Evolutionary conservation across 257 asterid species (phyloP).

Genomic region (Nicotiana paniculata): DNA sequence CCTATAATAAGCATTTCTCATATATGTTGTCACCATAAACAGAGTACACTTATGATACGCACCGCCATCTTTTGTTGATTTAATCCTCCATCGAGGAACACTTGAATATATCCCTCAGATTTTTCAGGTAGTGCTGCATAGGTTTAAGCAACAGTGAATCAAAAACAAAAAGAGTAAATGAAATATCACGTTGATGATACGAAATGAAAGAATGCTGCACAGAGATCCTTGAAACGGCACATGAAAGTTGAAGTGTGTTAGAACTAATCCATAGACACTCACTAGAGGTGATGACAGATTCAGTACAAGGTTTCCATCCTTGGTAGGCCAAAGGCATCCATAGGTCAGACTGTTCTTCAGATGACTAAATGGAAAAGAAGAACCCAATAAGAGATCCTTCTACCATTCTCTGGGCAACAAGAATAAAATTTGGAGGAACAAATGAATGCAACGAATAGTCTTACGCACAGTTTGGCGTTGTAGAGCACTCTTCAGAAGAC

Average conservation of each 20-base stretch:
- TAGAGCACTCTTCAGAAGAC: conserved; percentile 66
- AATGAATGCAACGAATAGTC: background rate
- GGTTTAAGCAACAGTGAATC: background rate
- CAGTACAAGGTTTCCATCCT: conserved; percentile 50
- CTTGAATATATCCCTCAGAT: conserved; percentile 77
- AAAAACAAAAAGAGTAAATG: background rate
- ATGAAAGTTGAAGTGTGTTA: background rate
- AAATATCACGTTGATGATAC: background rate
- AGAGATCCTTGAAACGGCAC: background rate
- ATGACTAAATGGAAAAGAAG: conserved; percentile 33
- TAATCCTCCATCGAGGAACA: conserved; percentile 91
- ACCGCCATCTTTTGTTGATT: conserved; percentile 97
- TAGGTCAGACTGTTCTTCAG: conserved; percentile 42
- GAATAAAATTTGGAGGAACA: background rate
- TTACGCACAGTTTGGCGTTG: conserved; percentile 65
- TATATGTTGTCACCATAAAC: background rate
- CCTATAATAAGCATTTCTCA: background rate
- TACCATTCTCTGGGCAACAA: background rate
- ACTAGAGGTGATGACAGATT: conserved; percentile 28
- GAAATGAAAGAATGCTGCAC: background rate
- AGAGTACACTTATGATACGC: background rate
- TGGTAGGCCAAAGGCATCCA: conserved; percentile 73
- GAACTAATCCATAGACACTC: conserved; percentile 18
- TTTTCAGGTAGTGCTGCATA: conserved; percentile 55
- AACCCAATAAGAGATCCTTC: background rate